Base-by-base conservation (phyloP, 2,329 filamentous ascomycete genomes). In the Chaetomiaceae sp. region DNA sequence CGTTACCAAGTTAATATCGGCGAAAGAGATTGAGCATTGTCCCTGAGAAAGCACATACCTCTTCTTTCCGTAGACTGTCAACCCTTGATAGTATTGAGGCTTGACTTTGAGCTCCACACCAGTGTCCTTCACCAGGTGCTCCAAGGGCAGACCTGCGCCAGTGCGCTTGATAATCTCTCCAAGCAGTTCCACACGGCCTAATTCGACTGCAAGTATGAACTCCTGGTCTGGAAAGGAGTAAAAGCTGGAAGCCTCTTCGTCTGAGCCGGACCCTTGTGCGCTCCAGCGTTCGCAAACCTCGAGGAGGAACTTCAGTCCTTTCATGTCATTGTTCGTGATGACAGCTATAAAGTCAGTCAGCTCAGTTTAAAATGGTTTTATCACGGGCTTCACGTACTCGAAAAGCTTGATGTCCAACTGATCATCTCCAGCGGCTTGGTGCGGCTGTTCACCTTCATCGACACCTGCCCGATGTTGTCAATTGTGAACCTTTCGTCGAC, bases 11-110 rank as follows among this genome's bases (percentile, higher is more conserved):
- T 52, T 21, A 52, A n/a, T 23, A 10, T 4, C 18, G 9, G 21
- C 13, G 2, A 6, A 2, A 45, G 40, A 10, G 14, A 21, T 13
- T 1, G 2, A 21, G 13, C 13, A 34, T 10, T 16, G 21, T 14
- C 6, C 21, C 7, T 2, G 6, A 2, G 14, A 9, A 18, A 27
- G 33, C 13, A 9, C 52, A n/a, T 66, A 74, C 73, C 73, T 71
- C 64, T 91, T 91, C 67, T 82, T 83, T 2, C 89, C 88, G 58
- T 87, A 84, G 1, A 95, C 85, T 1, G 82, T 85, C 27, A 92
- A 68, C 0, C 89, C 89, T 67, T 88, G 86, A 64, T 95, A 95
- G 66, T 81, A 88, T 16, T 78, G 78, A 1, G 87, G 81, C 66
- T 85, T 87, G 58, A 80, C 73, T 48, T 80, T 75, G 44, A 84